Evolutionary conservation across 257 asterid genomes (phyloP).

Genomic region (Mitragyna speciosa): DNA sequence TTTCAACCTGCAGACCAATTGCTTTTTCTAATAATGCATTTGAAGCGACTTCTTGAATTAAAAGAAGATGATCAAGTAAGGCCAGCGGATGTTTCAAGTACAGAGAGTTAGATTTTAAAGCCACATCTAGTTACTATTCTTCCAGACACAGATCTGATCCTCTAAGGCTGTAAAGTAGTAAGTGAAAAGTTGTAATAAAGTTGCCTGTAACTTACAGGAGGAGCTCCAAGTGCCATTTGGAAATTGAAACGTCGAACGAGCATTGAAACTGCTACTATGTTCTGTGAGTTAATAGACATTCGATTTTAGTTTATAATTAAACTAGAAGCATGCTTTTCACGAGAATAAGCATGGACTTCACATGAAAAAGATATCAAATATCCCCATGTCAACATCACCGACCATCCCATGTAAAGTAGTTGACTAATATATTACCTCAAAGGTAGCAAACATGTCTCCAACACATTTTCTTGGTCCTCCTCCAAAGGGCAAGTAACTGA

Average conservation of each 20-base stretch:
- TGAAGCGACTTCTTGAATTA: neutral
- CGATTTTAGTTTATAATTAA: neutral
- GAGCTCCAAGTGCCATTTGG: slow-evolving; percentile 88
- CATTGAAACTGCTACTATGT: slow-evolving; percentile 79
- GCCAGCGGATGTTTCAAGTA: neutral
- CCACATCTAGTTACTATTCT: neutral
- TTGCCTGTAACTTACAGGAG: slow-evolving; percentile 64
- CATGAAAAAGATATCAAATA: neutral
- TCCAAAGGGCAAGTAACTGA: slow-evolving; percentile 96
- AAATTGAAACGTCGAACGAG: slow-evolving; percentile 86
- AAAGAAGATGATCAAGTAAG: neutral
- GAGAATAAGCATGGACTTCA: neutral
- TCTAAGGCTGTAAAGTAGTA: neutral
- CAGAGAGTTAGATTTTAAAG: neutral
- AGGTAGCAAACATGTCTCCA: slow-evolving; percentile 96
- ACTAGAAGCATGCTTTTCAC: neutral
- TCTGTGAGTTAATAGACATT: slow-evolving; percentile 41
- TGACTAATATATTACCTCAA: slow-evolving; percentile 57
- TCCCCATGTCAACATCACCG: neutral
- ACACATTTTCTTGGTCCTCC: slow-evolving; percentile 99
- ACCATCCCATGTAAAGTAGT: neutral
- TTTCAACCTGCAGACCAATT: slow-evolving; percentile 60
- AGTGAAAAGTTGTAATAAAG: neutral
- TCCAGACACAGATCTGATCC: neutral
- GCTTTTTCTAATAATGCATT: neutral